A percentile compares a stretch with the other conserved stretches of the same genome.
These are phyloP conservation scores for Tubosaeta sp. DNA, from an alignment of 768 basidiomycete genomes.

Conservation along the genomic window DNA sequence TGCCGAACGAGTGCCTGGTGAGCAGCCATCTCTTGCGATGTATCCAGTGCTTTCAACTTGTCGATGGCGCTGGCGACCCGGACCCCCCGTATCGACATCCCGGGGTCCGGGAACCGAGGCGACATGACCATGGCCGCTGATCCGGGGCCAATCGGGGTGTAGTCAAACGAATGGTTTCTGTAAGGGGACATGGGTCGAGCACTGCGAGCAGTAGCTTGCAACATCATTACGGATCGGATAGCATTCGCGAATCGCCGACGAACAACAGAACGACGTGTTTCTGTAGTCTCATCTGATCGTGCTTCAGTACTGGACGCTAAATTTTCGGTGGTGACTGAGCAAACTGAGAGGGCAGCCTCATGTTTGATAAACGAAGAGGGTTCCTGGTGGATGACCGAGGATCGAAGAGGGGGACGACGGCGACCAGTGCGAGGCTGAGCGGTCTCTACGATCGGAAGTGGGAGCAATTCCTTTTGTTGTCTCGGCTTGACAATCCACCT, in stretches of 20 bases:
- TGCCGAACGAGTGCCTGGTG: constrained; percentile 51
- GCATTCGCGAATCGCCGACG: constrained; percentile 38
- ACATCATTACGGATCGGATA: constrained; percentile 46
- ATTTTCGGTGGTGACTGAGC: constrained; percentile 25
- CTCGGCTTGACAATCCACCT: constrained; percentile 23
- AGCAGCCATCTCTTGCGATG: constrained; percentile 40
- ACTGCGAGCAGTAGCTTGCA: constrained; percentile 33
- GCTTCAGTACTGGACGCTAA: constrained; percentile 26
- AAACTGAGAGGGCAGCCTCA: constrained; percentile 23
- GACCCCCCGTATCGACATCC: constrained; percentile 34
- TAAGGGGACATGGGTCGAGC: constrained; percentile 29
- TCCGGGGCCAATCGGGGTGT: constrained; percentile 18
- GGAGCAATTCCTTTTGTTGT: constrained; percentile 20
- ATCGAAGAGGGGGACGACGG: constrained; percentile 12
- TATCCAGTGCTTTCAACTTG: constrained; percentile 36
- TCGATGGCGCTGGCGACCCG: constrained; percentile 40
- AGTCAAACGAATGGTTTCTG: constrained; percentile 27
- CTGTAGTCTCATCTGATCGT: constrained; percentile 24
- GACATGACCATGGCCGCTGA: constrained; percentile 26
- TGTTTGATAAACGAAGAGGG: constrained; percentile 15
- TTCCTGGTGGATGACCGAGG: constrained; percentile 19
- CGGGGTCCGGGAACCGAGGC: constrained; percentile 32
- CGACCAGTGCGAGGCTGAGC: constrained; percentile 13
- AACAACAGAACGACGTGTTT: constrained; percentile 25
- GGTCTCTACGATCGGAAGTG: constrained; percentile 23